Evolutionary conservation across 2,329 filamentous ascomycete genomes (phyloP).

Genomic region (Bertia moriformis): DNA sequence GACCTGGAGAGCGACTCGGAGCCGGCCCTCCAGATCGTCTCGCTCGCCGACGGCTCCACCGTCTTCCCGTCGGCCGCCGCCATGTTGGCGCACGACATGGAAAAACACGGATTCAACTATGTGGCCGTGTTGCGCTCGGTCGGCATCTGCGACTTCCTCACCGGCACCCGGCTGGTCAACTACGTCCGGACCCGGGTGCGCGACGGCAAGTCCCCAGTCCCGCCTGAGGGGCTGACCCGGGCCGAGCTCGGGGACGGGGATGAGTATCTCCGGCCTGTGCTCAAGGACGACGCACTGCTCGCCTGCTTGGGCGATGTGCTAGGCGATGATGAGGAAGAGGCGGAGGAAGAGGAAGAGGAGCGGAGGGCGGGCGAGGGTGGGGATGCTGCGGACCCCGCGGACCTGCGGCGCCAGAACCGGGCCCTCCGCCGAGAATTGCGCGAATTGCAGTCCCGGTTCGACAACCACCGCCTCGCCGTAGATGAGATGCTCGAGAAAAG

Average conservation of each 20-base stretch:
- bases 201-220: constrained; percentile 21
- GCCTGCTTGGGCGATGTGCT: constrained; percentile 73
- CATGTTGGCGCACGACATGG: constrained; percentile 57
- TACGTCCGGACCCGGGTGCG: constrained; percentile 37
- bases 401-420: constrained; percentile 21
- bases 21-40: constrained; percentile 45
- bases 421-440: no score
- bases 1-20: constrained; percentile 46
- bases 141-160: constrained; percentile 59
- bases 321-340: constrained; percentile 20
- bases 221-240: constrained; percentile 43
- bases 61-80: constrained; percentile 47
- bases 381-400: constrained; percentile 14
- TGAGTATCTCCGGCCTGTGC: constrained; percentile 64
- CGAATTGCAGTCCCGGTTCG: constrained; percentile 20
- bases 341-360: constrained; percentile 4
- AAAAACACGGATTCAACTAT: constrained; percentile 54
- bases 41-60: constrained; percentile 51
- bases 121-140: constrained; percentile 37
- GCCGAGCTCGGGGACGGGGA: constrained; percentile 63
- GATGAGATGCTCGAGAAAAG: constrained; percentile 20
- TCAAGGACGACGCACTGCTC: constrained; percentile 80
- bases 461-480: constrained; percentile 21
- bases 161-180: constrained; percentile 62
- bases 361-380: constrained; percentile 12